Conservation (phyloP, 2,329 filamentous ascomycete species). For the Beauveria rudraprayagi region DNA sequence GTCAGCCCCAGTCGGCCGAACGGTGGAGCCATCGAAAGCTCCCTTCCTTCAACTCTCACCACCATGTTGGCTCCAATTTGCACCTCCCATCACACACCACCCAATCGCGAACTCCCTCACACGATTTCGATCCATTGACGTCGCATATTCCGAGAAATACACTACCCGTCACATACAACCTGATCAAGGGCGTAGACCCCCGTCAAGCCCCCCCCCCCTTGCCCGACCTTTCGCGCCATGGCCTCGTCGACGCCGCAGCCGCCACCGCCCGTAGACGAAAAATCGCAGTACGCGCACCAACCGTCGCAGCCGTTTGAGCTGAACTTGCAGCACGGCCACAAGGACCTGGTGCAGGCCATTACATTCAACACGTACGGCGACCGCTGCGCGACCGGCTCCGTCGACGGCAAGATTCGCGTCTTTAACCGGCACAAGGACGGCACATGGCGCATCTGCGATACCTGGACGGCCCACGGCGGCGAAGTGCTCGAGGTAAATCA, state of each 20-base stretch:
- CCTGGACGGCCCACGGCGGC: slow-evolving; percentile 82
- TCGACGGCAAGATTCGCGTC: slow-evolving; percentile 87
- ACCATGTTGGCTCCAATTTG: background rate
- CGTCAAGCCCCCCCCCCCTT: background rate
- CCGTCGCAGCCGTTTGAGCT: slow-evolving; percentile 41
- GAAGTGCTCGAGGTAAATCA: slow-evolving; percentile 75
- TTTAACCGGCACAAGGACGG: slow-evolving; percentile 77
- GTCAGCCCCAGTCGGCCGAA: background rate
- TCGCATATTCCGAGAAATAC: background rate
- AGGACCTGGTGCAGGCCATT: slow-evolving; percentile 74
- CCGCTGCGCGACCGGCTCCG: slow-evolving; percentile 82
- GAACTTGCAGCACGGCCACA: slow-evolving; percentile 66
- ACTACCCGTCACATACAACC: background rate
- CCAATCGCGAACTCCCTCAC: background rate
- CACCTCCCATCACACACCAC: background rate
- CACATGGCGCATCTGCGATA: slow-evolving; percentile 74
- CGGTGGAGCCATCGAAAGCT: background rate
- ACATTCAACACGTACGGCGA: slow-evolving; percentile 91
- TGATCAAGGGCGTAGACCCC: background rate
- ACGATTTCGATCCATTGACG: background rate
- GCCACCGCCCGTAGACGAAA: slow-evolving; percentile 33
- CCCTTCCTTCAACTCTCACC: background rate
- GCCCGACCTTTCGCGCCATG: slow-evolving; percentile 17
- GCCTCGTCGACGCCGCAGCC: slow-evolving; percentile 22
- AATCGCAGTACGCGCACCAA: background rate